A percentile compares a stretch with the other conserved stretches of the same genome.
Evolutionary conservation across 176 grass and related monocot genomes (phyloP).

Genomic region (sorghum (Sorghum bicolor)): DNA sequence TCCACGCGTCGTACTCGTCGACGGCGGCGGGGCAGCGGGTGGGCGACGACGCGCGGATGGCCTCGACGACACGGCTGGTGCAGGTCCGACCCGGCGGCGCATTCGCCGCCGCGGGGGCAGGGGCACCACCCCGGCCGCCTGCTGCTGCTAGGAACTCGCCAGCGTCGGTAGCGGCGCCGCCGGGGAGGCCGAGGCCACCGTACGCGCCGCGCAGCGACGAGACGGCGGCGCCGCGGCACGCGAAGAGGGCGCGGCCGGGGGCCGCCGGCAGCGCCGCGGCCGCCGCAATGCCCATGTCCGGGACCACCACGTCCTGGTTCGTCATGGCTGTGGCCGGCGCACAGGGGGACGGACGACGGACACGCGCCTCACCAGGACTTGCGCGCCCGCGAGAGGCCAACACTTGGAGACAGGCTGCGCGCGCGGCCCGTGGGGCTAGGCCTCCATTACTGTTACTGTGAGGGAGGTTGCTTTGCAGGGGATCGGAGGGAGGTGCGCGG

Average conservation of each 20-base stretch:
- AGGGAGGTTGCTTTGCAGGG: not conserved
- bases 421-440: no score
- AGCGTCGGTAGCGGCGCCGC: not conserved
- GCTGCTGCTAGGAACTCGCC: not conserved
- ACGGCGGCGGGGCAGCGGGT: slow-evolving; percentile 44
- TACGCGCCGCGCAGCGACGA: slow-evolving; percentile 26
- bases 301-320: slow-evolving; percentile 75
- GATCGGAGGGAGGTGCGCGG: not conserved
- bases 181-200: not conserved
- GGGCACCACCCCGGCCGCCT: not conserved
- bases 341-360: not conserved
- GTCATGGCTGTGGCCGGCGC: slow-evolving; percentile 35
- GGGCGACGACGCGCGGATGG: slow-evolving; percentile 80
- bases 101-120: not conserved
- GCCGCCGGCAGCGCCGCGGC: slow-evolving; percentile 31
- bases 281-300: slow-evolving; percentile 63
- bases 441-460: not conserved
- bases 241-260: slow-evolving; percentile 23
- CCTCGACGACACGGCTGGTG: slow-evolving; percentile 61
- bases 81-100: not conserved
- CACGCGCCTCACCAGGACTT: not conserved
- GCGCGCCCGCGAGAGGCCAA: not conserved
- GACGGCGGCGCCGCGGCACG: slow-evolving; percentile 30
- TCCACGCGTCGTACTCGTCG: slow-evolving; percentile 49
- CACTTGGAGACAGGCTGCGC: not conserved